These are phyloP conservation scores for Pythium scleroteichum DNA, from an alignment of 352 stramenopile species.

Conservation along the genomic window DNA sequence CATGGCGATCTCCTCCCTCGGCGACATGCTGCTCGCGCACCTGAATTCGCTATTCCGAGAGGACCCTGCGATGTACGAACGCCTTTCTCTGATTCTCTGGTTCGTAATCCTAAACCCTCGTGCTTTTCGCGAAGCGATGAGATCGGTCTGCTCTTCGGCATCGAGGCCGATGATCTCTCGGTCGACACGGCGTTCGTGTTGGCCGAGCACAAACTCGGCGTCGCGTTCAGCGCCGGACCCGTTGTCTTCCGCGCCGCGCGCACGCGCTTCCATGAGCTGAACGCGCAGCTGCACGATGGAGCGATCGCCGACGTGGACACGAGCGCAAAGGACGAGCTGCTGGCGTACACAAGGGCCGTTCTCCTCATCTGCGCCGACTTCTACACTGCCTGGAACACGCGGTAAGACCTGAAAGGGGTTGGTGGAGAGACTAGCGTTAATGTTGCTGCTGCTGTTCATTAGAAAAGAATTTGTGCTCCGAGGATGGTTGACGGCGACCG, in stretches of 20 bases:
- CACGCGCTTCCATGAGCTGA: conserved; percentile 52
- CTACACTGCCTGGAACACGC: conserved; percentile 84
- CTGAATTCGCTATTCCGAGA: conserved; percentile 52
- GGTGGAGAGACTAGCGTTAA: background rate
- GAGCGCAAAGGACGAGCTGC: conserved; percentile 32
- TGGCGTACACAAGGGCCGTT: conserved; percentile 59
- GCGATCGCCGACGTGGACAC: conserved; percentile 5
- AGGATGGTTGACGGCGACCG: conserved; percentile 35
- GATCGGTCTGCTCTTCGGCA: conserved; percentile 65
- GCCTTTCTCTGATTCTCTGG: background rate
- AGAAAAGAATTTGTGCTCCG: conserved; percentile 62
- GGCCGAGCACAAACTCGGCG: conserved; percentile 76
- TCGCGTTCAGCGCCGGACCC: conserved; percentile 54
- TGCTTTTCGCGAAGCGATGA: conserved; percentile 56
- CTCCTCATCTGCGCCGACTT: conserved; percentile 81
- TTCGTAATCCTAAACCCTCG: background rate
- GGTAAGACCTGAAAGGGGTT: conserved; percentile 30
- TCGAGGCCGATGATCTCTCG: conserved; percentile 46
- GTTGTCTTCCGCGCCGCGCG: conserved; percentile 58
- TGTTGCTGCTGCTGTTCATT: background rate
- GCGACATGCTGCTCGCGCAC: conserved; percentile 39
- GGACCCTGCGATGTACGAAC: conserved; percentile 63
- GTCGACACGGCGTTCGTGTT: conserved; percentile 64
- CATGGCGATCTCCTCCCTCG: conserved; percentile 11
- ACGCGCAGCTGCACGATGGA: conserved; percentile 25